phyloP scores from a whole-genome alignment of 2,329 filamentous ascomycete genomes.

The Pleoardoris graminearum region DNA sequence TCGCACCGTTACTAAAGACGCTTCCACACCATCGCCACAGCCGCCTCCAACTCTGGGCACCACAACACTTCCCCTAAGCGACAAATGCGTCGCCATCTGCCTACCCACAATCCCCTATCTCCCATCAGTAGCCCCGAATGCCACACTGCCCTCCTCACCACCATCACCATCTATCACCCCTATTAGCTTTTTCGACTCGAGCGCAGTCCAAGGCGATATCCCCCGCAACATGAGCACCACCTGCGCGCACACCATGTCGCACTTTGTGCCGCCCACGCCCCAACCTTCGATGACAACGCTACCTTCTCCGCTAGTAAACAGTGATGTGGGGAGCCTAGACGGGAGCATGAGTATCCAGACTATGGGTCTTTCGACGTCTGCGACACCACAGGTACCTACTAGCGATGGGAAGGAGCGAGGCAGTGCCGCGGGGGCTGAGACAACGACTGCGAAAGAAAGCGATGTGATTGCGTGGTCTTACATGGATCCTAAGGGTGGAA shows the following conservation, averaged over 20 bases:
- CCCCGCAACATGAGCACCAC: slow-evolving; percentile 1
- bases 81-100: neutral
- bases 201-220: neutral
- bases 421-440: neutral
- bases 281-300: neutral
- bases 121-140: neutral
- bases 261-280: neutral
- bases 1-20: neutral
- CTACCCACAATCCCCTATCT: neutral
- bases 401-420: neutral
- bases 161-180: neutral
- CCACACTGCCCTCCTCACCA: neutral
- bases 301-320: neutral
- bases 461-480: neutral
- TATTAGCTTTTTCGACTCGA: neutral
- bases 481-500: neutral
- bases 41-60: neutral
- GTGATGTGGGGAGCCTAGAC: neutral
- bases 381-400: neutral
- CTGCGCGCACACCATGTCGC: slow-evolving; percentile 5
- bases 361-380: neutral
- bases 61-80: neutral
- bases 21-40: neutral
- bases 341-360: neutral
- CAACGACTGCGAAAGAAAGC: neutral